phyloP scores from a whole-genome alignment of 202 grass and related monocot species.

The Cymbopogon flexuosus region DNA sequence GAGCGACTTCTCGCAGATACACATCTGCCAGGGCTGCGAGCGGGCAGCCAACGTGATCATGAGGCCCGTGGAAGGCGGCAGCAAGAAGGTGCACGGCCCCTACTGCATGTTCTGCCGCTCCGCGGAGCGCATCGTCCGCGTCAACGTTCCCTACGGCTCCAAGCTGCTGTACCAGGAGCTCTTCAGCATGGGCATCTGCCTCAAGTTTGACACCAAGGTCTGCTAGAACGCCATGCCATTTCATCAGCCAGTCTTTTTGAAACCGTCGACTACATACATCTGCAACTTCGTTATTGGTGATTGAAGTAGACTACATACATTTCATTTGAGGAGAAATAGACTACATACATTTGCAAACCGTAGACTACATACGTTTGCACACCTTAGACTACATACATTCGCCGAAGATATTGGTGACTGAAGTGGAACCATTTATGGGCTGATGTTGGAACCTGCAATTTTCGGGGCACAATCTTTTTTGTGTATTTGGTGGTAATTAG shows the following conservation, averaged over 20 bases:
- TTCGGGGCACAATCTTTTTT: neutral
- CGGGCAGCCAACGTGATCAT: constrained; percentile 56
- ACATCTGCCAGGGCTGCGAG: constrained; percentile 57
- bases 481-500: neutral
- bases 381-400: neutral
- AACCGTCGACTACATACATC: too few species aligned
- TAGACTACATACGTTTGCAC: too few species aligned
- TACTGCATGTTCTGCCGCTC: constrained; percentile 62
- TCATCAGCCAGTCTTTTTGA: too few species aligned
- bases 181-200: constrained; percentile 77
- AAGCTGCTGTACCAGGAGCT: constrained; percentile 82
- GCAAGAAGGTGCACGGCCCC: constrained; percentile 48
- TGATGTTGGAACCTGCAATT: neutral
- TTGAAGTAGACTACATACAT: neutral
- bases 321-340: too few species aligned
- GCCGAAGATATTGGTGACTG: neutral
- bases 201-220: constrained; percentile 68
- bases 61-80: constrained; percentile 6
- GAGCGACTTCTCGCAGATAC: constrained; percentile 64
- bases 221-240: constrained; percentile 13
- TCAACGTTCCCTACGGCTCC: constrained; percentile 65
- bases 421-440: neutral
- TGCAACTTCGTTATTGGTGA: neutral
- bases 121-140: constrained; percentile 42
- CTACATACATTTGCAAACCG: too few species aligned